phyloP scores from a whole-genome alignment of 1,284 basidiomycete genomes.

The Farysia itapuensis region DNA sequence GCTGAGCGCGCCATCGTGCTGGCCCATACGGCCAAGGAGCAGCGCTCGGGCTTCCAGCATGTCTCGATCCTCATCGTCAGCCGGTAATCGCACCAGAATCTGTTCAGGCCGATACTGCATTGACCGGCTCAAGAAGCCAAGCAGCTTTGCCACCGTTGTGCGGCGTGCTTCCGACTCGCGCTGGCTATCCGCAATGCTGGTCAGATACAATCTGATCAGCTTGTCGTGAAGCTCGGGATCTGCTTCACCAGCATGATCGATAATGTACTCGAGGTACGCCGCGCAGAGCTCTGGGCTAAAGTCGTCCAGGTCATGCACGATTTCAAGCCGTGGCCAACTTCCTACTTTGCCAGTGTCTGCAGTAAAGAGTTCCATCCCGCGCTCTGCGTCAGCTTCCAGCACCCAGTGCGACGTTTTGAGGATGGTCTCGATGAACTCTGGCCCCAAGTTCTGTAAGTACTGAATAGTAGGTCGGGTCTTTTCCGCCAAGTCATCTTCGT shows the following conservation, averaged over 20 bases:
- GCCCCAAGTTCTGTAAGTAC: conserved; percentile 83
- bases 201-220: conserved; percentile 79
- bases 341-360: conserved; percentile 77
- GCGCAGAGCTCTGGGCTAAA: conserved; percentile 69
- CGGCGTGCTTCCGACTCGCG: conserved; percentile 49
- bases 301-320: conserved; percentile 67
- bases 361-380: conserved; percentile 88
- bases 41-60: conserved; percentile 77
- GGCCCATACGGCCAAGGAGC: conserved; percentile 81
- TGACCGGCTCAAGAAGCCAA: conserved; percentile 76
- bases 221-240: conserved; percentile 78
- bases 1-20: conserved; percentile 88
- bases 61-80: conserved; percentile 72
- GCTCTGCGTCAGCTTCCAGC: conserved; percentile 71
- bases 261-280: conserved; percentile 83
- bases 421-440: conserved; percentile 49
- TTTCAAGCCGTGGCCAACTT: conserved; percentile 62
- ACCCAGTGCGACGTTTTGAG: conserved; percentile 73
- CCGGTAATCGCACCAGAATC: conserved; percentile 74
- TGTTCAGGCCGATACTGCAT: conserved; percentile 75
- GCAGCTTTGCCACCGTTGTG: conserved; percentile 70
- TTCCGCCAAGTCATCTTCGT: conserved; percentile 77
- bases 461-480: conserved; percentile 80
- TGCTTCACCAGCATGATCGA: conserved; percentile 73
- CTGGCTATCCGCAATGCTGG: conserved; percentile 63